Conservation (phyloP, 2,329 filamentous ascomycete species). For the Sporothrix globosa region DNA sequence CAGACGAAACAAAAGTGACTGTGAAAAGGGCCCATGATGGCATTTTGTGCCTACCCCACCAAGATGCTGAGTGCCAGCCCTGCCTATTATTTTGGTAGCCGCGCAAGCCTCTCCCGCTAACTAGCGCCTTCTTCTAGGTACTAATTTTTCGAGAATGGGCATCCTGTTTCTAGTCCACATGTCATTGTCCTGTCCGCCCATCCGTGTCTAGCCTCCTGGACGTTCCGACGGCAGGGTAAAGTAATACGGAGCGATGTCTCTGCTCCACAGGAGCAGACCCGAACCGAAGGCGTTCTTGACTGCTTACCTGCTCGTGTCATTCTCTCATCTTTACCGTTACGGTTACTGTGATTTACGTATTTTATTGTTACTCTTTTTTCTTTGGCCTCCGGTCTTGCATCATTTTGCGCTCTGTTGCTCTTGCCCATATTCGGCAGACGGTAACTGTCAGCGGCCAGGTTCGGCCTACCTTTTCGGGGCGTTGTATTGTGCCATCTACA, state of each 20-base stretch:
- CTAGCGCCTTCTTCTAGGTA: conserved; percentile 10
- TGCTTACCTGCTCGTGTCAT: not conserved
- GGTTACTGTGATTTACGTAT: not conserved
- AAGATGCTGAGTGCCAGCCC: not conserved
- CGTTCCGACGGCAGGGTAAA: not conserved
- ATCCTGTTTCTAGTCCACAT: conserved; percentile 7
- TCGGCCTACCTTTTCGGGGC: conserved; percentile 11
- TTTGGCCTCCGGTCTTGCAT: not conserved
- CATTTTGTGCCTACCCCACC: conserved; percentile 17
- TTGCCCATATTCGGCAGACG: not conserved
- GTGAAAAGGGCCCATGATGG: conserved; percentile 21
- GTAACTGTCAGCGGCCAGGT: conserved; percentile 23
- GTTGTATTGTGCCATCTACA: not conserved
- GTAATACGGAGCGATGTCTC: not conserved
- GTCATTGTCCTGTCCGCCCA: not conserved
- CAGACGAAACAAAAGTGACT: conserved; percentile 15
- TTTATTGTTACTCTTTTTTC: not conserved
- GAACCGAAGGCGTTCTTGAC: not conserved
- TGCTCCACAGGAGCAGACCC: conserved; percentile 2
- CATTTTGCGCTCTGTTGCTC: not conserved
- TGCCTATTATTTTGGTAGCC: not conserved
- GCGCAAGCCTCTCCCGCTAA: not conserved
- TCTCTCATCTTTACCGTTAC: not conserved
- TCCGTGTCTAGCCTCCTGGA: not conserved
- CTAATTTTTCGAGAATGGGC: not conserved